Evolutionary conservation across 441 rosid species (phyloP), one percentile per base, ranked within the genome.

Genomic region (Populus hybrid): DNA sequence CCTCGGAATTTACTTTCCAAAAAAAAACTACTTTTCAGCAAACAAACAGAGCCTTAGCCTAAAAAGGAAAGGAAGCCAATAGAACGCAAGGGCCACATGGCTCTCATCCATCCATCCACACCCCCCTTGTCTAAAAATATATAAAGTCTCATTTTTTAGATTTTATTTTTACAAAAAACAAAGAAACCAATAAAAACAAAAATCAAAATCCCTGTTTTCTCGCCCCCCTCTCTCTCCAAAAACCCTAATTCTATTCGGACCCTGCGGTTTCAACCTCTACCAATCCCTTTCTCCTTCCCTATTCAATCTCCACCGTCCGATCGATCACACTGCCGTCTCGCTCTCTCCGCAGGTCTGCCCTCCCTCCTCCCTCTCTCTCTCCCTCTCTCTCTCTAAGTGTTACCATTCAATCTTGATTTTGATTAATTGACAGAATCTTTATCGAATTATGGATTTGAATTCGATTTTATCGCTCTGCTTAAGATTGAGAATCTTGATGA

Each of bases 161-260:
- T 21, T 61, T 21, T 61, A 23, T 21, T 61, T 9, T 61, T 61
- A 4, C 24, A 10, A 61, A 61, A 40, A 59, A 4, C 11, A 4
- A 61, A 61, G 7, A 59, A 61, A 21, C 9, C 63, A 57, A 61
- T 21, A 61, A 20, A n/a, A 59, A 59, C 24, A 20, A 61, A 21
- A 21, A 3, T 85, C 90, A 83, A 85, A 82, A 80, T 59, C 70
- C 82, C 86, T 80, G 63, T 79, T 83, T 70, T 78, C 24, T 67
- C 57, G 40, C 23, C 79, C 9, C 69, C 63, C 63, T 40, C 73
- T 74, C 73, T 70, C 74, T 40, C 70, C 40, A 61, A 61, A 61
- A 61, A 61, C 66, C 66, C 66, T 61, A 61, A 61, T 21, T 21
- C 28, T 61, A 61, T 40, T 40, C 46, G 14, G 46, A 21, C 66